Base-by-base conservation (phyloP, 2,329 filamentous ascomycete genomes). In the Aspergillus udagawae region DNA sequence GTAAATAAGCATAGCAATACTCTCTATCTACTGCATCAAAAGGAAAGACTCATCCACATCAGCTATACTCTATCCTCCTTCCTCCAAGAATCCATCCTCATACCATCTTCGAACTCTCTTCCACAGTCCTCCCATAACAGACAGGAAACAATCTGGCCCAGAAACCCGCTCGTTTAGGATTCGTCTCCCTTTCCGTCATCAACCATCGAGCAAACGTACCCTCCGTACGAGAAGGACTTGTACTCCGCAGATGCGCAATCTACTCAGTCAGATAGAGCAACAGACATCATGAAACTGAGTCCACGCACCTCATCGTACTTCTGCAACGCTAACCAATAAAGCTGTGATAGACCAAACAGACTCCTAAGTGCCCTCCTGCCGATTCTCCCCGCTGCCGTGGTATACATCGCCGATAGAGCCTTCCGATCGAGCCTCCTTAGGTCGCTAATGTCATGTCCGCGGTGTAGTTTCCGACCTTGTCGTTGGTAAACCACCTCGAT, bases 71-170 rank as follows among this genome's bases (percentile, higher is more conserved):
- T 49, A 21, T 10, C 21, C 21, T 17, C 27, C 14, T 32, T 1
- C 4, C 6, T 29, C 48, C 48, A 9, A 42, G 21, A 20, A 48
- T 28, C 17, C 35, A 53, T 60, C 10, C 23, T 23, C 58, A 70
- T 32, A 66, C 63, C 42, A 69, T 63, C 28, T 55, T 52, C 25
- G 67, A 58, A 42, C 66, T 70, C 60, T 71, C 58, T 23, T 71
- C 60, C 7, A 72, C 65, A 25, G 63, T 66, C 48, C 68, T 66
- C 12, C 63, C 64, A 58, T 72, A 70, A 60, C 71, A 74, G 32
- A 73, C 44, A 12, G 68, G 70, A 57, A 71, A 74, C 50, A 74
- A 56, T 51, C 57, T 61, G 5, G 60, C 65, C 71, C 71, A 73
- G 54, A 73, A 73, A 5, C 25, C 55, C 54, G 64, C 72, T 56